Evolutionary conservation across 2,329 filamentous ascomycete species (phyloP), one percentile per base, ranked within the genome.

Genomic region (Amauroascus niger): DNA sequence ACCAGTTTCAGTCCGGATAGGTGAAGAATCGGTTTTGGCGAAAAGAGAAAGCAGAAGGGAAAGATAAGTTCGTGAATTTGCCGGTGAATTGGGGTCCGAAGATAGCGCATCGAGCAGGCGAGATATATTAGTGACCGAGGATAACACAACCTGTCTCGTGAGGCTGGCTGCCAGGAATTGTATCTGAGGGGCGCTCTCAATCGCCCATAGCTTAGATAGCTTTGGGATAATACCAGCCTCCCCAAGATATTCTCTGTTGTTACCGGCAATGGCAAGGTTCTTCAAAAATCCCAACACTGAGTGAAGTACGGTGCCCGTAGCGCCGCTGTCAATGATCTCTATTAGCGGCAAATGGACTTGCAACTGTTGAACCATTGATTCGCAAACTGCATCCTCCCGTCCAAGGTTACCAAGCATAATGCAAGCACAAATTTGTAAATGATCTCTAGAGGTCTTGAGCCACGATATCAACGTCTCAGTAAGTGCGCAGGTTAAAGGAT

Each of bases 361-460:
- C 24, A 71, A 57, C 13, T 71, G 60, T 24, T 61, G 60, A 7
- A 74, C 67, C 65, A 76, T 70, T 9, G 59, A 59, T 51, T 63
- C 58, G 49, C 73, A 76, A 26, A 71, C 63, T 35, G 66, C 67
- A 50, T 74, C 70, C 7, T 71, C 71, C 32, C 71, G 68, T 28
- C 72, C 72, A 33, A 75, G 54, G 54, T 76, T 76, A 6, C 74
- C 74, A 13, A 76, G 65, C 57, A 76, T 71, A 40, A 76, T 62
- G 55, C 73, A 75, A 16, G 72, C 67, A 50, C 72, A 74, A 45
- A 74, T 67, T 39, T 73, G 67, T 26, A 76, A 65, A 45, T 74
- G 71, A n/a, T 71, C 67, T 45, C 74, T 65, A 1, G 60, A 53
- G 20, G 64, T 61, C 11, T 58, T 56, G 14, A 75, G 63, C 72